Percentiles rank a stretch among this genome's conserved stretches.
Conservation (phyloP, 352 stramenopile species). For the Albugo candida region DNA sequence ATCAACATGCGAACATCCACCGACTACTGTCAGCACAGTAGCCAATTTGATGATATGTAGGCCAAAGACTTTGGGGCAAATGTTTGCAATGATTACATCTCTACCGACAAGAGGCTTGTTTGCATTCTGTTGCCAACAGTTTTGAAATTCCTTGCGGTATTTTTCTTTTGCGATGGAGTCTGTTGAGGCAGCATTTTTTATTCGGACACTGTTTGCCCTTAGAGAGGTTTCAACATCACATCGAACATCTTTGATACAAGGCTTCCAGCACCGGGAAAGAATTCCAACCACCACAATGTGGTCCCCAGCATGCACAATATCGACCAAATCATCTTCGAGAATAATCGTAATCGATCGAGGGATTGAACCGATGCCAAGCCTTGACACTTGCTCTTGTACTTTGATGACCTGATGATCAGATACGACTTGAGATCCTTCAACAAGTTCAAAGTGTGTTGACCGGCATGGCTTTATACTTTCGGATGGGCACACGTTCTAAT, state of each 20-base stretch:
- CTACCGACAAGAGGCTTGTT: conserved; percentile 34
- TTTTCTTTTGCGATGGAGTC: conserved; percentile 55
- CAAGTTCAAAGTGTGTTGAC: conserved; percentile 45
- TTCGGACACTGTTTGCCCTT: conserved; percentile 47
- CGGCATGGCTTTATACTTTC: conserved; percentile 43
- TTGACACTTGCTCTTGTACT: conserved; percentile 90
- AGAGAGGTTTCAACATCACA: conserved; percentile 82
- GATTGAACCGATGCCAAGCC: conserved; percentile 81
- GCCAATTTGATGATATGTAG: conserved; percentile 87
- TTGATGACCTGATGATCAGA: conserved; percentile 87
- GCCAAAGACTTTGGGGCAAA: conserved; percentile 91
- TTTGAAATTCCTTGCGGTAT: conserved; percentile 78
- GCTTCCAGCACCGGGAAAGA: conserved; percentile 86
- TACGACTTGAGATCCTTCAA: conserved; percentile 29
- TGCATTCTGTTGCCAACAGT: conserved; percentile 66
- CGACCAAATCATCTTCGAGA: conserved; percentile 75
- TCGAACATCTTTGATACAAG: conserved; percentile 48
- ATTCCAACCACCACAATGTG: conserved; percentile 87
- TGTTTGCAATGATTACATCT: conserved; percentile 83
- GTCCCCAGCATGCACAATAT: conserved; percentile 86
- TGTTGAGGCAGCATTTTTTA: conserved; percentile 41
- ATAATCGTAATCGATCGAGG: conserved; percentile 89
- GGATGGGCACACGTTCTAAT: conserved; percentile 33
- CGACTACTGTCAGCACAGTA: conserved; percentile 84
- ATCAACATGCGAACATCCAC: conserved; percentile 62